Percentiles rank a stretch among this genome's conserved stretches.
phyloP scores from a whole-genome alignment of 2,329 filamentous ascomycete species.

The Zelopaecilomyces penicillatus region DNA sequence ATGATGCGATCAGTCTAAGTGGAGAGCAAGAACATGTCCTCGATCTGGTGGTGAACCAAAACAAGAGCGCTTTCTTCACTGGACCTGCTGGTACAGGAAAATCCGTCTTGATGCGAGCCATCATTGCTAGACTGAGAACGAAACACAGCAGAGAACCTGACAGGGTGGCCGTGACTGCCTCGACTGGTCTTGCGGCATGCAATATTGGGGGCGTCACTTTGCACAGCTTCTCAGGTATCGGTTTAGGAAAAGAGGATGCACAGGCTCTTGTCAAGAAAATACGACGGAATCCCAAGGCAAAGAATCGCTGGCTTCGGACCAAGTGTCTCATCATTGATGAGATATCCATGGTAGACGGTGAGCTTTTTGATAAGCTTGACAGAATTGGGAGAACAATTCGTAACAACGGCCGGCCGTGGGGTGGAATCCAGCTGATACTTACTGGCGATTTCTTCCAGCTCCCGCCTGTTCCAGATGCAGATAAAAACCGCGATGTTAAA shows the following conservation, averaged over 20 bases:
- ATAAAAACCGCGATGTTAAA: slow-evolving; percentile 57
- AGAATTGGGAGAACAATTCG: slow-evolving; percentile 76
- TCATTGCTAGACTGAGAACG: slow-evolving; percentile 70
- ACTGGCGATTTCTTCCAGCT: slow-evolving; percentile 98
- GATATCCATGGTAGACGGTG: slow-evolving; percentile 96
- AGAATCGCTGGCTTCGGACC: slow-evolving; percentile 78
- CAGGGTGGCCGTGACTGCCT: slow-evolving; percentile 85
- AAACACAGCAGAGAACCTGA: slow-evolving; percentile 74
- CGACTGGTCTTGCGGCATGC: slow-evolving; percentile 89
- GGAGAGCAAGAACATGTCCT: slow-evolving; percentile 80
- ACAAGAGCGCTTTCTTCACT: slow-evolving; percentile 93
- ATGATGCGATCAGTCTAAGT: slow-evolving; percentile 61
- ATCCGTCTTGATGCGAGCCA: slow-evolving; percentile 88
- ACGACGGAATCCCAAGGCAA: slow-evolving; percentile 77
- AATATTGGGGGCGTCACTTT: slow-evolving; percentile 94
- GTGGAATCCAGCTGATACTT: slow-evolving; percentile 89
- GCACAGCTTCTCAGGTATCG: slow-evolving; percentile 94
- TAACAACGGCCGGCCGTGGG: slow-evolving; percentile 88
- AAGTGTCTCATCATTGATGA: slow-evolving; percentile 89
- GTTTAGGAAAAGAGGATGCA: slow-evolving; percentile 82
- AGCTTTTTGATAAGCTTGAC: slow-evolving; percentile 93
- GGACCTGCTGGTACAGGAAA: slow-evolving; percentile 95
- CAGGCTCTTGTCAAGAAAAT: slow-evolving; percentile 82
- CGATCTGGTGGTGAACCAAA: slow-evolving; percentile 69
- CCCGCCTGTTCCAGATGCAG: slow-evolving; percentile 79